Evolutionary conservation across 768 basidiomycete genomes (phyloP).

Genomic region (Trametes cubensis): DNA sequence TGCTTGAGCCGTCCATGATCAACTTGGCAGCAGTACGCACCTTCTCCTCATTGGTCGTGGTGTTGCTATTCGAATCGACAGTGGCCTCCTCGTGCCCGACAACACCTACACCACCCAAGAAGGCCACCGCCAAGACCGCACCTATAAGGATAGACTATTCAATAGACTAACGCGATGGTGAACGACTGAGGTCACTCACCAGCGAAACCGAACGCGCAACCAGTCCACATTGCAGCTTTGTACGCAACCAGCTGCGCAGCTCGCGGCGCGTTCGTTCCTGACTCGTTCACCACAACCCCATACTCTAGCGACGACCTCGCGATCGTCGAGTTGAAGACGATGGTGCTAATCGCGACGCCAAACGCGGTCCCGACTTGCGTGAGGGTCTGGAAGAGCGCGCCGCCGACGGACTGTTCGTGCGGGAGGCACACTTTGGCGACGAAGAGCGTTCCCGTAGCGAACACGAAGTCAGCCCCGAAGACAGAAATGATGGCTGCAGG

Average conservation of each 20-base stretch:
- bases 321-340: constrained; percentile 65
- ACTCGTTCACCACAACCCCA: constrained; percentile 37
- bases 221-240: constrained; percentile 66
- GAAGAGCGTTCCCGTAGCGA: constrained; percentile 71
- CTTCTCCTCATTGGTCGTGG: too few relatives aligned
- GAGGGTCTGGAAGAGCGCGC: constrained; percentile 79
- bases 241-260: constrained; percentile 55
- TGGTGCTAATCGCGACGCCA: constrained; percentile 71
- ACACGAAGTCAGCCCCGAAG: constrained; percentile 79
- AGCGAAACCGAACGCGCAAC: constrained; percentile 60
- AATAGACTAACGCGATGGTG: too few relatives aligned
- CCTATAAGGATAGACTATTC: constrained; percentile 11
- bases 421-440: constrained; percentile 67
- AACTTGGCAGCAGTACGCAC: too few relatives aligned
- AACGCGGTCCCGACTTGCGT: constrained; percentile 71
- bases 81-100: too few relatives aligned
- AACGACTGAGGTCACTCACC: constrained; percentile 40
- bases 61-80: too few relatives aligned
- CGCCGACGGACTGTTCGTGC: constrained; percentile 76
- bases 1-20: too few relatives aligned
- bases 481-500: constrained; percentile 66
- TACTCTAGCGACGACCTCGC: constrained; percentile 33
- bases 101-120: constrained; percentile 45
- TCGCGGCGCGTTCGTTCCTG: constrained; percentile 36
- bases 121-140: constrained; percentile 38